Percentiles rank a stretch among this genome's conserved stretches.
Evolutionary conservation across 2,329 filamentous ascomycete genomes (phyloP).

Genomic region (Diplodia seriata): DNA sequence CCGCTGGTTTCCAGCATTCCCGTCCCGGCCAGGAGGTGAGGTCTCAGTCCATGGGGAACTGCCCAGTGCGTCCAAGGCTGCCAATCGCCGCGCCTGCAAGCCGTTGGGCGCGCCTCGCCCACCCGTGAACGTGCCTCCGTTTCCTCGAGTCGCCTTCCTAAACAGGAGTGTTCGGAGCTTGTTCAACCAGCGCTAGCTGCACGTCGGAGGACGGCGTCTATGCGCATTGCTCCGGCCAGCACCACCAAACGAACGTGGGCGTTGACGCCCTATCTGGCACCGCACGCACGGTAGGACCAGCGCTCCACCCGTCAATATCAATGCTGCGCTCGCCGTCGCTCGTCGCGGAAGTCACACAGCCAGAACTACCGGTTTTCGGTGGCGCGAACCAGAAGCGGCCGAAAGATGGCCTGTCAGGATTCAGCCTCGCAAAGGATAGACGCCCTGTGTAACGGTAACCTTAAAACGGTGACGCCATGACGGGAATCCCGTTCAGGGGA

Average conservation of each 20-base stretch:
- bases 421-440: slow-evolving; percentile 1
- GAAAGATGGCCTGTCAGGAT: neutral
- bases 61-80: slow-evolving; percentile 14
- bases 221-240: slow-evolving; percentile 2
- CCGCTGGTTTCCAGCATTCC: slow-evolving; percentile 22
- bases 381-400: slow-evolving; percentile 4
- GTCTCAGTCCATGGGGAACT: slow-evolving; percentile 13
- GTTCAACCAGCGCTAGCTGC: slow-evolving; percentile 26
- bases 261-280: slow-evolving; percentile 12
- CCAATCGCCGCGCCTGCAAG: slow-evolving; percentile 7
- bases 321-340: neutral
- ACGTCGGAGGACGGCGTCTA: neutral
- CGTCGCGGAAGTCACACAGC: neutral
- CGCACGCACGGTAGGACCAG: neutral
- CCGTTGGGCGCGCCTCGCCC: neutral
- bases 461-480: slow-evolving; percentile 29
- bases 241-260: neutral
- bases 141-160: slow-evolving; percentile 16
- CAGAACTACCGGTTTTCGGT: neutral
- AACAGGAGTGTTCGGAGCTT: slow-evolving; percentile 26
- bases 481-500: slow-evolving; percentile 30
- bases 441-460: slow-evolving; percentile 23
- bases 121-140: slow-evolving; percentile 13
- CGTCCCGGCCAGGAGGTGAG: slow-evolving; percentile 17
- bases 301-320: neutral